Evolutionary conservation across 2,329 filamentous ascomycete genomes (phyloP).

Genomic region (Arachnomyces sp.): DNA sequence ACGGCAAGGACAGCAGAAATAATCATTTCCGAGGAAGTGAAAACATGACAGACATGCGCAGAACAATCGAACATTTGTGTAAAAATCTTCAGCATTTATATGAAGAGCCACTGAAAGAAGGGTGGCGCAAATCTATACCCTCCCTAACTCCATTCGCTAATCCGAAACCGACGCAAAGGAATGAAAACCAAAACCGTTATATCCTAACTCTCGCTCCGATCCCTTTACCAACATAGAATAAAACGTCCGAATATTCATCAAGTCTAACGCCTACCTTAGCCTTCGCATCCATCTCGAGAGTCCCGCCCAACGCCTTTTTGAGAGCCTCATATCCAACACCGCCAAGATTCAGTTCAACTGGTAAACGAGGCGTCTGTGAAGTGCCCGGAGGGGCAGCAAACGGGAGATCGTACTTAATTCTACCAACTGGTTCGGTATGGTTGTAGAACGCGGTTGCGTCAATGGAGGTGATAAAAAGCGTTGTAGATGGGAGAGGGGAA

Average conservation of each 20-base stretch:
- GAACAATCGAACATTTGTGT: too few relatives aligned
- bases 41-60: too few relatives aligned
- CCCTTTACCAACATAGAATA: constrained; percentile 64
- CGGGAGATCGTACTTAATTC: constrained; percentile 64
- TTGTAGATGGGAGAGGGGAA: constrained; percentile 68
- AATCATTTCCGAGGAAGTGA: too few relatives aligned
- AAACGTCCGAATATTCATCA: constrained; percentile 63
- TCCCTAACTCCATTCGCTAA: constrained; percentile 5
- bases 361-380: constrained; percentile 65
- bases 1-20: too few relatives aligned
- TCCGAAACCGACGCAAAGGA: constrained; percentile 6
- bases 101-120: background rate
- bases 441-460: constrained; percentile 85
- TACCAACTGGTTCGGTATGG: constrained; percentile 66
- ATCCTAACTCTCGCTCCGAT: constrained; percentile 58
- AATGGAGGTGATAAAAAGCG: constrained; percentile 67
- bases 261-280: constrained; percentile 69
- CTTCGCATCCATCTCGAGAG: constrained; percentile 67
- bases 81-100: too few relatives aligned
- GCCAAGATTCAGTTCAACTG: constrained; percentile 71
- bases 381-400: constrained; percentile 71
- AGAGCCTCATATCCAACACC: constrained; percentile 79
- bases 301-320: constrained; percentile 69
- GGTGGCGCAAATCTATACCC: background rate
- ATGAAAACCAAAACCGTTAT: constrained; percentile 11